Base-by-base conservation (phyloP, 2,329 filamentous ascomycete species). In the Verticillium longisporum region DNA sequence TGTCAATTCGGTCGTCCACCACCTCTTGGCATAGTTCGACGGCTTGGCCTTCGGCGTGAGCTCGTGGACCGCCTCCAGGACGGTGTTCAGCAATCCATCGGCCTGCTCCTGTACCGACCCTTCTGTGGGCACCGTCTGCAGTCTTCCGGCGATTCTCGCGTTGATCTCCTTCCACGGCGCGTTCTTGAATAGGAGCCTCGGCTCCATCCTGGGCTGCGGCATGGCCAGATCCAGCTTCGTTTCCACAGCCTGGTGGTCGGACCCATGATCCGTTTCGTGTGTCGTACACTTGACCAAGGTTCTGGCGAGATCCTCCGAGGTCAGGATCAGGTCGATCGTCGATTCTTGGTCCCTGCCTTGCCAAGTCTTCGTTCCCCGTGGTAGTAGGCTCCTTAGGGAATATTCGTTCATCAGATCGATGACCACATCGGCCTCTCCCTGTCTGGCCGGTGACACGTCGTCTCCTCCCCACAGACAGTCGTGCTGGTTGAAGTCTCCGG, bases 341-440 rank as follows among this genome's bases (percentile, higher is more conserved):
- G 62, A 65, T 34, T 66, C 62, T 6, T 56, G 36, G 7, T 65
- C 63, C 15, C 65, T 55, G 11, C 66, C 62, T n/a, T 72, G 58
- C 72, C 64, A 75, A 63, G 66, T 75, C 62, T 74, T n/a, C n/a
- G n/a, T n/a, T n/a, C n/a, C n/a, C n/a, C n/a, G n/a, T n/a, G n/a
- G n/a, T n/a, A n/a, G n/a, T 75, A 76, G 62, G 65, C 72, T 74
- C 18, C 60, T 61, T 2, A 77, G 68, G 50, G 57, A 60, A 62
- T 67, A 67, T 50, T 74, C 66, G 62, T 61, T 70, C 64, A 76
- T 75, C 4, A 76, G 64, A 56, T 74, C 63, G 57, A 76, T 70
- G 53, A 75, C 74, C 58, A 57, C 63, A 57, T 74, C 67, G 26
- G 68, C 73, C 67, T 76, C 70, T 18, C 74, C 73, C 62, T 77